A percentile compares a stretch with the other conserved stretches of the same genome.
Evolutionary conservation across 2,329 filamentous ascomycete genomes (phyloP).

Genomic region (Pyrenochaeta sp.): DNA sequence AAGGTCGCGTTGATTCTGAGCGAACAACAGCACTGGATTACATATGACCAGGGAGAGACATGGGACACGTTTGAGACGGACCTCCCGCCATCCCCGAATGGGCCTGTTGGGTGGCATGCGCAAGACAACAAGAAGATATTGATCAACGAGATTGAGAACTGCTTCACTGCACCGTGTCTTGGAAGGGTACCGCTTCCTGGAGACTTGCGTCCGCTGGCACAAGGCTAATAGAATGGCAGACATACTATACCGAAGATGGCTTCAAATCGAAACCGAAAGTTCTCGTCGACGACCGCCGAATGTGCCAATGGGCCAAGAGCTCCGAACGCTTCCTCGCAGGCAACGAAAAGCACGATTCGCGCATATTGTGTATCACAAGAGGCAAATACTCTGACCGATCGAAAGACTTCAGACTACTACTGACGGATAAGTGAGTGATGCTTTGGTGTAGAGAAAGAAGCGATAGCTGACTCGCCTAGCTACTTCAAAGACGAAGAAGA

Average conservation of each 20-base stretch:
- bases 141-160: constrained; percentile 66
- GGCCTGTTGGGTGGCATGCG: constrained; percentile 81
- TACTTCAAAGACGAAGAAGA: constrained; percentile 78
- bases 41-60: constrained; percentile 79
- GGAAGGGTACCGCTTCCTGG: constrained; percentile 58
- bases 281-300: constrained; percentile 73
- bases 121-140: constrained; percentile 84
- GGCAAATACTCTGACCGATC: constrained; percentile 75
- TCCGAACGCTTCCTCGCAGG: constrained; percentile 77
- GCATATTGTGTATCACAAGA: constrained; percentile 81
- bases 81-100: constrained; percentile 59
- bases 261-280: constrained; percentile 74
- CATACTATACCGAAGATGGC: constrained; percentile 82
- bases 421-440: constrained; percentile 71
- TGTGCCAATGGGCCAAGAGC: constrained; percentile 88
- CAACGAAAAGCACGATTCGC: constrained; percentile 68
- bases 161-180: constrained; percentile 49
- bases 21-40: constrained; percentile 78
- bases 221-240: constrained; percentile 36
- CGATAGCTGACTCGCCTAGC: constrained; percentile 33
- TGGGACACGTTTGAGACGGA: constrained; percentile 79
- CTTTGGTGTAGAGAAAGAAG: neutral
- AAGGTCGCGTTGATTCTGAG: constrained; percentile 84
- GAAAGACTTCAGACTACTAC: constrained; percentile 78
- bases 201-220: too few relatives aligned